Evolutionary conservation across 1,284 basidiomycete species (phyloP).

Genomic region (Fomitopsis schrenkii): DNA sequence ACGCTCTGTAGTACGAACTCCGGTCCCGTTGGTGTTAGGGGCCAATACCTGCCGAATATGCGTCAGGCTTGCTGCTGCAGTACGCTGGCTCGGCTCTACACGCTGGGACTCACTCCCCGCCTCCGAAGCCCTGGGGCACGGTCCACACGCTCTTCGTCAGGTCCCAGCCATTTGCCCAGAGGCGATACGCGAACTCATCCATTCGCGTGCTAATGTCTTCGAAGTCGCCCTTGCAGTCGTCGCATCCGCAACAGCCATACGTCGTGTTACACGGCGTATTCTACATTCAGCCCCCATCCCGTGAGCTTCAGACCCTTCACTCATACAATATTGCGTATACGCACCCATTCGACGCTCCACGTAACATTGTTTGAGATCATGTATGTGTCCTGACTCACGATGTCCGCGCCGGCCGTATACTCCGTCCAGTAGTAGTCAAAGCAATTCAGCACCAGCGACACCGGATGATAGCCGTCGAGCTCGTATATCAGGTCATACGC

Average conservation of each 20-base stretch:
- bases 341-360: constrained; percentile 47
- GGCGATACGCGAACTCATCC: constrained; percentile 54
- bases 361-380: constrained; percentile 68
- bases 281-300: background rate
- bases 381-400: constrained; percentile 55
- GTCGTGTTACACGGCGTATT: constrained; percentile 51
- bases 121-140: constrained; percentile 74
- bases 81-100: background rate
- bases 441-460: constrained; percentile 74
- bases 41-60: constrained; percentile 52
- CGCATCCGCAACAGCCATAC: constrained; percentile 69
- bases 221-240: constrained; percentile 47
- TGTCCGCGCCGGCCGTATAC: constrained; percentile 57
- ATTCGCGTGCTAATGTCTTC: constrained; percentile 63
- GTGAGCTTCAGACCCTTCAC: background rate
- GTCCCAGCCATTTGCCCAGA: constrained; percentile 61
- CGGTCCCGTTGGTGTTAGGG: constrained; percentile 56
- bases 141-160: constrained; percentile 65
- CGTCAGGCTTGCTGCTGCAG: background rate
- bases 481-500: constrained; percentile 63
- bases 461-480: constrained; percentile 71
- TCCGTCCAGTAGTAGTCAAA: constrained; percentile 61
- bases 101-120: constrained; percentile 41
- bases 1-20: constrained; percentile 66
- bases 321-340: background rate